Base-by-base conservation (phyloP, 805 yeast species). In the Zygotorulaspora florentina region DNA sequence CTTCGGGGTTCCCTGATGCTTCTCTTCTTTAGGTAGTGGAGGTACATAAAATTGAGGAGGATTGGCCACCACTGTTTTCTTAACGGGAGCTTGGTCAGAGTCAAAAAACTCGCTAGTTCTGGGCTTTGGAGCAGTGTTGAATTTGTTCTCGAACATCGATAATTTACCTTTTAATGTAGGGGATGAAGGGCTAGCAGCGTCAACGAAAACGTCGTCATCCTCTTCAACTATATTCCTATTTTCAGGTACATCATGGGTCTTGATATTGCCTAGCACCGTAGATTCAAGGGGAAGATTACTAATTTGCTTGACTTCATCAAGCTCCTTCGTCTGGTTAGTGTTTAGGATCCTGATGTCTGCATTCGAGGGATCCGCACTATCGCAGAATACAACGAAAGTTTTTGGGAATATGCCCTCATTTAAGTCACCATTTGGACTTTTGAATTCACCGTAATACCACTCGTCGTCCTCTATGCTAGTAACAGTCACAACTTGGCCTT, bases 401-500 rank as follows among this genome's bases (percentile, higher is more conserved):
- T 77, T 79, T 3, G 99, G 99, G 57, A 93, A 93, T 70, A 90
- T 82, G 7, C 99, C 99, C 16, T 76, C 66, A 37, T 68, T 66
- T 20, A 54, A 35, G 8, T 51, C 58, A 4, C 87, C 87, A 15
- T 45, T 35, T 1, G 47, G 30, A 48, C 69, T 76, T 2, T 57
- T 58, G 56, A 76, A 85, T 3, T 73, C 68, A 2, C 99, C 99
- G 33, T 76, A 71, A 60, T 79, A 85, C 98, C 98, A 93, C 52
- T 90, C 96, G 6, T 82, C 95, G 64, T 91, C 97, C 55, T 88
- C 96, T 43, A 87, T 73, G 31, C 78, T 80, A 4, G 83, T 80
- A 23, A 91, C 96, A 3, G 80, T 77, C 53, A 91, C 83, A 25
- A 76, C 53, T 62, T 85, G 88, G 16, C 85, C 90, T 3, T 71